Base-by-base conservation (phyloP, 2,329 filamentous ascomycete genomes). In the Pyrenophora teres region DNA sequence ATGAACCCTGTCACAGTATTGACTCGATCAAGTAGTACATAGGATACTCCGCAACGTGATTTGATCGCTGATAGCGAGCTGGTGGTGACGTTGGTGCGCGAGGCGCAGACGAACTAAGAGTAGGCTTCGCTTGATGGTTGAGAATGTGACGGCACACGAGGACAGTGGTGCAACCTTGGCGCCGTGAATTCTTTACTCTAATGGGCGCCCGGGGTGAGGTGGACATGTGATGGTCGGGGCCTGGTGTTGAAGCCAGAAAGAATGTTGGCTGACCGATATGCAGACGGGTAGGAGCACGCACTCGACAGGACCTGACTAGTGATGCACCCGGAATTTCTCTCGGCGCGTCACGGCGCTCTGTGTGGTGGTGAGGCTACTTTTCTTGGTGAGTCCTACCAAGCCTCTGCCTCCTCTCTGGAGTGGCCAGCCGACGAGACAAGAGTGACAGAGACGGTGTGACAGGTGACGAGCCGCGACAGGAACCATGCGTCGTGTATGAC, bases 1-100 rank as follows among this genome's bases (percentile, higher is more conserved):
- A 40, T 52, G 45, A 19, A 31, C 40, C 35, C 36, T 42, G 48
- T 42, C 23, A 30, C 31, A 16, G n/a, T 18, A 44, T 35, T 41
- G 16, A 23, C 40, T 37, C 18, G 15, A 35, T 13, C 37, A 23
- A 27, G 36, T 21, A 8, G 12, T 19, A 51, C 33, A 25, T 21
- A 8, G 12, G 27, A 51, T 39, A 25, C 32, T 27, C 10, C 30
- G 5, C 38, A 25, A 40, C 7, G 15, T 18, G 23, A 10, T 30
- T 30, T 30, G 9, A 30, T 30, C 9, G 27, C 27, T 30, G 10
- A 30, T 30, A 12, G 4, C 5, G 7, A 30, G 27, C 4, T 30
- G 27, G 27, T 12, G 7, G 27, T 30, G 27, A 30, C 27, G 27
- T 30, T 30, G 27, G 1, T 33, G 7, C 15, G 27, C 41, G 3